Base-by-base conservation (phyloP, 73 alveolate species). In the Paraurostyla sp. region DNA sequence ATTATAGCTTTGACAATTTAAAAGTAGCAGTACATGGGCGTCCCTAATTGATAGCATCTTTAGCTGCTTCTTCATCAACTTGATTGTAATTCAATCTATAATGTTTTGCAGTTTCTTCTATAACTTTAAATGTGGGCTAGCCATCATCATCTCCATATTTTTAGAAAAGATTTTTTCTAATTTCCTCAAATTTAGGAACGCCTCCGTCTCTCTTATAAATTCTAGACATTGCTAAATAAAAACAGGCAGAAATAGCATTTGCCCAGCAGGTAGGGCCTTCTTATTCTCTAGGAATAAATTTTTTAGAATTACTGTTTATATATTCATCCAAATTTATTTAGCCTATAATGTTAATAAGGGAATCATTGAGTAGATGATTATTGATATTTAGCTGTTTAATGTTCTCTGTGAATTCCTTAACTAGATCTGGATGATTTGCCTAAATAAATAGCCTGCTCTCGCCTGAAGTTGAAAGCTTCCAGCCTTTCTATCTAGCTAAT, bases 381-480 rank as follows among this genome's bases (percentile, higher is more conserved):
- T 46, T 46, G 23, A 46, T 13, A 15, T 18, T 15, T 46, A 56
- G 9, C 9, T 23, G 23, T 56, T 56, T 56, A 9, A 13, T 9
- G 36, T 56, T 16, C 15, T 56, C 73, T 9, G 22, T 16, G 33
- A 56, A 16, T 56, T 56, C 40, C 23, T 13, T 9, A 9, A 56
- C 33, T 16, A 56, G 13, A 16, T 16, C 36, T 56, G 73, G 73
- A 23, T 56, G 13, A 56, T 56, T 56, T 13, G 36, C 73, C 33
- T 56, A 23, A 36, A 56, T 13, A 56, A 56, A 56, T 16, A 56
- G 73, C 23, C 36, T 56, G 22, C 73, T 56, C 23, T 56, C 23
- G 11, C 73, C 36, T 56, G 73, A 56, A 9, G 73, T 56, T 56
- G 73, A 56, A 56, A 56, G 23, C 36, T 56, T 56, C 73, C 73